Conservation (phyloP, 352 stramenopile species). For the Phytopythium chamaehyphon region DNA sequence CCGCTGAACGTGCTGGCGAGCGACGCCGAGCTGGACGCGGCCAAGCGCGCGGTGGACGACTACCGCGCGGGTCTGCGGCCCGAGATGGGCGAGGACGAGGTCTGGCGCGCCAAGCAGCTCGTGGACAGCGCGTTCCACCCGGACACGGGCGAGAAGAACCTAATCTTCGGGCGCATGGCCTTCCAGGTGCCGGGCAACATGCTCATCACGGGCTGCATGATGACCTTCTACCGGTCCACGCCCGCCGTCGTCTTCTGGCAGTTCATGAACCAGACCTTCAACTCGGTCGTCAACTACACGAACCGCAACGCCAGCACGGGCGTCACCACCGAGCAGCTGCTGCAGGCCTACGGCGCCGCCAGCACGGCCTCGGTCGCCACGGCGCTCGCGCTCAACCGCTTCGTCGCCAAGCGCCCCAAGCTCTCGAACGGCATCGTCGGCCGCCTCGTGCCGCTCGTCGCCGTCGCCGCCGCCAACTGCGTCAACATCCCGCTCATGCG, state of each 20-base stretch:
- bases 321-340: constrained; percentile 71
- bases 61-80: constrained; percentile 43
- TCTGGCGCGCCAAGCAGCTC: constrained; percentile 85
- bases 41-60: constrained; percentile 67
- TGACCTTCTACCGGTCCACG: constrained; percentile 82
- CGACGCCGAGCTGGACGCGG: constrained; percentile 65
- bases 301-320: constrained; percentile 90
- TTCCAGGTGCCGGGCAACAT: constrained; percentile 89
- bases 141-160: constrained; percentile 89
- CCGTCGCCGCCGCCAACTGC: constrained; percentile 83
- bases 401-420: constrained; percentile 49
- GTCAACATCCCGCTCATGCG: constrained; percentile 91
- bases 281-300: constrained; percentile 91
- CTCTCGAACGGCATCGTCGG: constrained; percentile 61
- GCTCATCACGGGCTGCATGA: constrained; percentile 85
- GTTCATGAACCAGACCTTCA: constrained; percentile 92
- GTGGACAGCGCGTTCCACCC: constrained; percentile 88
- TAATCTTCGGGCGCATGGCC: constrained; percentile 80
- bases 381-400: constrained; percentile 73
- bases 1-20: constrained; percentile 76
- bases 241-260: constrained; percentile 85
- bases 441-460: constrained; percentile 76
- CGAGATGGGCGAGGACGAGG: constrained; percentile 51
- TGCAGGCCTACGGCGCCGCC: constrained; percentile 76
- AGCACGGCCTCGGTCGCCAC: constrained; percentile 79